Base-by-base conservation (phyloP, 768 basidiomycete species). In the Termitomyces sp. region DNA sequence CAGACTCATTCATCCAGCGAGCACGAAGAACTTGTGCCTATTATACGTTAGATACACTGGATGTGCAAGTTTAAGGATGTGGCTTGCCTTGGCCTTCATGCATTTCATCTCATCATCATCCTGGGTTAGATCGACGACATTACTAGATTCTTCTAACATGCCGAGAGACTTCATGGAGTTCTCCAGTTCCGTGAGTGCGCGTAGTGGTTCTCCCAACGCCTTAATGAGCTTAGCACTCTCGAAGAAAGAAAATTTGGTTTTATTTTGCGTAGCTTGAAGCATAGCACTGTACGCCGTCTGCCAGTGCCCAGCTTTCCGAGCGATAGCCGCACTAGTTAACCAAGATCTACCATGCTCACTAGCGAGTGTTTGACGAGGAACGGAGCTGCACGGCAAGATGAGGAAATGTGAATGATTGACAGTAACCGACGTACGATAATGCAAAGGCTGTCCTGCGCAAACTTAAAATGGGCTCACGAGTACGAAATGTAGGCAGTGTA, bases 261-360 rank as follows among this genome's bases (percentile, higher is more conserved):
- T 80, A 64, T 79, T 80, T 68, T 92, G 88, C 59, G 87, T 84
- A 0, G 95, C 94, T 74, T 99, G 97, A 0, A 99, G 81, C 64
- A 91, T 86, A 6, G 97, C 95, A 68, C 92, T 97, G 71, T 98
- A 99, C 2, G 97, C 94, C 0, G 96, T 98, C 76, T 98, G 96
- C 80, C 86, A 88, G 71, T 98, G 95, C 0, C 93, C 91, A 3
- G 95, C 92, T 71, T 98, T 99, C 38, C 97, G 81, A 38, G 97
- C 97, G 59, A 95, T 94, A 71, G 96, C 98, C n/a, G 96, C 90
- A 62, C 90, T 98, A 32, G 85, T 80, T 12, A 98, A 81, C 97
- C 97, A 99, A 1, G 93, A 87, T 51, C 83, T 82, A 3, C 94
- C 90, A 42, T 96, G 87, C 66, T 90, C 87, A 14, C 75, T 74